Percentiles rank a stretch among this genome's conserved stretches.
These are phyloP conservation scores for Colletotrichum zoysiae DNA, from an alignment of 2,329 filamentous ascomycete genomes.

Conservation along the genomic window DNA sequence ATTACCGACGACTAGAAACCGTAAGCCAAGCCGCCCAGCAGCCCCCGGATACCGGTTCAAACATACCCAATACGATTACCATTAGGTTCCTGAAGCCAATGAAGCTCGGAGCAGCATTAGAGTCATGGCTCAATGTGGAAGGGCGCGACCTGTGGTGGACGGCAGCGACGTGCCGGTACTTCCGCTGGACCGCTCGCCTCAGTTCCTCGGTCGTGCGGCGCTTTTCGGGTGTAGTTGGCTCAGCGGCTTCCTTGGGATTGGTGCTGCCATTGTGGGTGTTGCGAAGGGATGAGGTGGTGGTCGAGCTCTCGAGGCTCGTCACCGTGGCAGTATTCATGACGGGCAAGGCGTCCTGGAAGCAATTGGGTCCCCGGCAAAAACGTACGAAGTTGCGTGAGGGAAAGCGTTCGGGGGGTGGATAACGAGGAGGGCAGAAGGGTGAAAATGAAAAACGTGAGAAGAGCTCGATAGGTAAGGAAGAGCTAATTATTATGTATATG, in stretches of 20 bases:
- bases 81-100: slow-evolving; percentile 95
- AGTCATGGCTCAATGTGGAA: slow-evolving; percentile 89
- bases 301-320: slow-evolving; percentile 45
- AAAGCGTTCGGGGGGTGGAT: slow-evolving; percentile 5
- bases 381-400: neutral
- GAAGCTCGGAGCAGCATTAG: slow-evolving; percentile 81
- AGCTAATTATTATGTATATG: slow-evolving; percentile 33
- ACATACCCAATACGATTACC: slow-evolving; percentile 87
- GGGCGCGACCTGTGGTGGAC: slow-evolving; percentile 79
- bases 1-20: slow-evolving; percentile 83
- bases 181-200: slow-evolving; percentile 62
- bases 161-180: slow-evolving; percentile 93
- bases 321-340: slow-evolving; percentile 58
- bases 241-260: slow-evolving; percentile 43
- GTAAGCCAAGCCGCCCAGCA: slow-evolving; percentile 34
- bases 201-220: slow-evolving; percentile 46
- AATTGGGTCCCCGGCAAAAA: slow-evolving; percentile 21
- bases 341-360: slow-evolving; percentile 18
- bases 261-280: slow-evolving; percentile 40
- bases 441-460: slow-evolving; percentile 35
- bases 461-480: slow-evolving; percentile 5
- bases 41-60: neutral
- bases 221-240: slow-evolving; percentile 26
- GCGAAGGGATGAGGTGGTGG: slow-evolving; percentile 28
- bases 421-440: slow-evolving; percentile 22